Evolutionary conservation across 2,329 filamentous ascomycete genomes (phyloP), one percentile per base, ranked within the genome.

Genomic region (Rutstroemia sydowiana): DNA sequence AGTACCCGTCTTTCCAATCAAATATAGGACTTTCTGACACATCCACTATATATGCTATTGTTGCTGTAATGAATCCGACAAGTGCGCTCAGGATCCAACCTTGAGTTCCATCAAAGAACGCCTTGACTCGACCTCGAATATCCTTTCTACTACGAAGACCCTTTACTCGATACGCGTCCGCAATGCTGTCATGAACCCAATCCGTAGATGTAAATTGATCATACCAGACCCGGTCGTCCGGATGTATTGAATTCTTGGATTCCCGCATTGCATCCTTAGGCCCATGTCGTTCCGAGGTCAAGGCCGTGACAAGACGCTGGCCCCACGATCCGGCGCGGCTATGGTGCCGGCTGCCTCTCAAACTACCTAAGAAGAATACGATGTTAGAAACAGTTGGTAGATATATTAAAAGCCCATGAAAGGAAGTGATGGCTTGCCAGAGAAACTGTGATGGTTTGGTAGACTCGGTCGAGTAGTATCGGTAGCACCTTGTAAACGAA

Each of bases 151-250:
- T 84, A 45, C 89, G 82, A 36, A 98, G 76, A 48, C 84, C 84
- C 67, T 95, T 93, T 45, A 95, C 82, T 23, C 93, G 87, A 62
- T 90, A 88, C 9, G 91, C 89, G 70, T 97, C 93, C 63, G 90
- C 88, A 60, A 98, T 96, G 67, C 87, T 91, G 69, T 98, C 93
- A 66, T 95, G 92, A 1, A 98, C 91, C 93, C 93, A 98, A 68
- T 98, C 92, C 51, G 89, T 96, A 6, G 88, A 95, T 5, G 90
- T 95, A 65, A 95, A 95, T 70, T 98, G 93, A 73, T 98, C 93
- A 70, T 97, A 97, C 93, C 93, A 97, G 9, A 95, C 87, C 55
- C 93, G 84, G 60, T 97, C 90, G 64, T 96, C 88, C 46, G 84
- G 74, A 61, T 82, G 84, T 9, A 86, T 70, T 4, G 81, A 84